Evolutionary conservation across 106 monocot genomes (phyloP).

Genomic region (Alisma plantagoaquatica): DNA sequence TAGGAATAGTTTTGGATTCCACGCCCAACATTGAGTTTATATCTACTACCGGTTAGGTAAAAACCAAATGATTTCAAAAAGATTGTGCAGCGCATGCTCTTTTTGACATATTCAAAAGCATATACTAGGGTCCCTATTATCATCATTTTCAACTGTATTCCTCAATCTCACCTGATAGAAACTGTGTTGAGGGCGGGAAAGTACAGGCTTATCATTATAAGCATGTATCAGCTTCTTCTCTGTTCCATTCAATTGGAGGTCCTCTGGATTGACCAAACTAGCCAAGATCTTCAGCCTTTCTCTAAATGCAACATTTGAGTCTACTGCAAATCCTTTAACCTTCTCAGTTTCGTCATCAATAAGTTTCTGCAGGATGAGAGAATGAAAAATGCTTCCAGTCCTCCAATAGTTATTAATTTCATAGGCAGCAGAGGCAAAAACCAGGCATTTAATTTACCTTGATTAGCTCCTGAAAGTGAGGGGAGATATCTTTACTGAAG

Average conservation of each 20-base stretch:
- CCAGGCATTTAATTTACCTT: too few species aligned
- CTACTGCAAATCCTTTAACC: constrained; percentile 69
- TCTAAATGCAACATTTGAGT: constrained; percentile 59
- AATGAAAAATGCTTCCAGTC: too few species aligned
- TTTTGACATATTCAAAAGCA: too few species aligned
- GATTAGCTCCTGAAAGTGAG: constrained; percentile 64
- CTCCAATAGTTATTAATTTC: too few species aligned
- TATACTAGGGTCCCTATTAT: too few species aligned
- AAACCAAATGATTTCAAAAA: too few species aligned
- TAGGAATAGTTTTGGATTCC: too few species aligned
- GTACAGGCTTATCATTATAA: constrained; percentile 92
- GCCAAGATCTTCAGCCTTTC: constrained; percentile 90
- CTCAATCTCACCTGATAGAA: constrained; percentile 72
- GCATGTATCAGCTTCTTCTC: constrained; percentile 82
- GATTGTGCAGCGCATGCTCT: too few species aligned
- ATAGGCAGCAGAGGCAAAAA: too few species aligned
- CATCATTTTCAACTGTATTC: too few species aligned
- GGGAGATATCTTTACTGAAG: constrained; percentile 55
- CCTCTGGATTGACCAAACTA: constrained; percentile 79
- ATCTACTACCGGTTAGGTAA: too few species aligned
- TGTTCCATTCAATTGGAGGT: constrained; percentile 57
- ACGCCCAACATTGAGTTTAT: too few species aligned
- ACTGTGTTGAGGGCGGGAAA: constrained; percentile 88
- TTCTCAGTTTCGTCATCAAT: constrained; percentile 78
- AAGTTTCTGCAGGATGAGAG: constrained; percentile 73